phyloP scores from a whole-genome alignment of 768 basidiomycete species.

The Dictyophora rubrovolvata region DNA sequence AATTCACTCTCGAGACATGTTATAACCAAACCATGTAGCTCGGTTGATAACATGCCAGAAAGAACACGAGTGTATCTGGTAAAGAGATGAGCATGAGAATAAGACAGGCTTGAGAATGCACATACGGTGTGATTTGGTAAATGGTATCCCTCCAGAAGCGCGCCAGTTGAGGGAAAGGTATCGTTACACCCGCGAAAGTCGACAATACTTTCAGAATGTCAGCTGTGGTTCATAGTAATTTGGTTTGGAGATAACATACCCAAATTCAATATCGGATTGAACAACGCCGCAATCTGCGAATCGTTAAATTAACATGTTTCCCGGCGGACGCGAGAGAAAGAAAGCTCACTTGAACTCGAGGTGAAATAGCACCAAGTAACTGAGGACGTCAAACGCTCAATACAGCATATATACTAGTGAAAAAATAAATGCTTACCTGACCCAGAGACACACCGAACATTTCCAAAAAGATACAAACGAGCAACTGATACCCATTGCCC shows the following conservation, averaged over 20 bases:
- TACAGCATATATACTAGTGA: not conserved
- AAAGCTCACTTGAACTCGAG: constrained; percentile 50
- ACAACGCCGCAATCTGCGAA: constrained; percentile 56
- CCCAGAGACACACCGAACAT: constrained; percentile 64
- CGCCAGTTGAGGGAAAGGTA: constrained; percentile 54
- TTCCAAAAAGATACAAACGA: constrained; percentile 63
- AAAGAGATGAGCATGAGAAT: not conserved
- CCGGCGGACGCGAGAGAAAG: constrained; percentile 7
- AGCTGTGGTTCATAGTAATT: not conserved
- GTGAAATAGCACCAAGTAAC: constrained; percentile 64
- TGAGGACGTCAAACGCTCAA: not conserved
- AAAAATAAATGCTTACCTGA: constrained; percentile 23
- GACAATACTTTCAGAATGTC: constrained; percentile 30
- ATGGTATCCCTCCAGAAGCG: constrained; percentile 72
- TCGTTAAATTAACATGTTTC: not conserved
- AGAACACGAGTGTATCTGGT: constrained; percentile 41
- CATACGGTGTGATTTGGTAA: constrained; percentile 59
- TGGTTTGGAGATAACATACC: not conserved
- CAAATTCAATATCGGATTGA: constrained; percentile 65
- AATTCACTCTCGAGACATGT: constrained; percentile 61
- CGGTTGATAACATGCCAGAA: constrained; percentile 66
- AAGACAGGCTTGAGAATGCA: not conserved
- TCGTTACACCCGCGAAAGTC: constrained; percentile 74
- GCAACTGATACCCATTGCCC: constrained; percentile 63
- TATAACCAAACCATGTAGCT: constrained; percentile 61